These are phyloP conservation scores for Arabidopsis hybrid DNA, from an alignment of 441 rosid species.

Conservation along the genomic window DNA sequence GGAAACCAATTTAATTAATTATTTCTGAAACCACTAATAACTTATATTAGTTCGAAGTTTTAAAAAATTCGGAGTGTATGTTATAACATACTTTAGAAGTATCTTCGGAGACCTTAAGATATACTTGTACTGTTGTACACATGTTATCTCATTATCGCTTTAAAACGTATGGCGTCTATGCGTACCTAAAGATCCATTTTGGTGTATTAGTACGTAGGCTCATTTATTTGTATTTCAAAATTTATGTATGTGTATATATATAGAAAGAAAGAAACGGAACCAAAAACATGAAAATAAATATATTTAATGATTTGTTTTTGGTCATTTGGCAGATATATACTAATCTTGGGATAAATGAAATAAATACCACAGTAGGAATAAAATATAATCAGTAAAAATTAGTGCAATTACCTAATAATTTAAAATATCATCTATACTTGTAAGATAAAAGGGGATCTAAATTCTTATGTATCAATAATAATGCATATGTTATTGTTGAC, in stretches of 20 bases:
- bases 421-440: background rate
- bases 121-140: background rate
- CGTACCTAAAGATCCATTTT: conserved; percentile 30
- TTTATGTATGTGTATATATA: too few species aligned
- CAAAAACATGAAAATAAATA: background rate
- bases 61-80: background rate
- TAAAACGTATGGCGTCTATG: background rate
- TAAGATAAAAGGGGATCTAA: background rate
- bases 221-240: background rate
- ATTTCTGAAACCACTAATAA: background rate
- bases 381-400: background rate
- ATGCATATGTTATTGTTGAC: conserved; percentile 33
- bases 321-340: conserved; percentile 8
- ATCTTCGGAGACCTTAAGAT: conserved; percentile 10
- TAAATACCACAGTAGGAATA: background rate
- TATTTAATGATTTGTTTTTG: background rate
- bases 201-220: conserved; percentile 3
- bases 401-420: background rate
- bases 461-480: conserved; percentile 14
- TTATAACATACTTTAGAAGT: conserved; percentile 21
- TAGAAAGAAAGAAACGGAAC: background rate
- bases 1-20: too few species aligned
- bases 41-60: background rate
- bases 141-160: conserved; percentile 32
- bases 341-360: background rate